Percentiles rank a stretch among this genome's conserved stretches.
phyloP scores from a whole-genome alignment of 2,329 filamentous ascomycete species.

The Aspergillus ustus region DNA sequence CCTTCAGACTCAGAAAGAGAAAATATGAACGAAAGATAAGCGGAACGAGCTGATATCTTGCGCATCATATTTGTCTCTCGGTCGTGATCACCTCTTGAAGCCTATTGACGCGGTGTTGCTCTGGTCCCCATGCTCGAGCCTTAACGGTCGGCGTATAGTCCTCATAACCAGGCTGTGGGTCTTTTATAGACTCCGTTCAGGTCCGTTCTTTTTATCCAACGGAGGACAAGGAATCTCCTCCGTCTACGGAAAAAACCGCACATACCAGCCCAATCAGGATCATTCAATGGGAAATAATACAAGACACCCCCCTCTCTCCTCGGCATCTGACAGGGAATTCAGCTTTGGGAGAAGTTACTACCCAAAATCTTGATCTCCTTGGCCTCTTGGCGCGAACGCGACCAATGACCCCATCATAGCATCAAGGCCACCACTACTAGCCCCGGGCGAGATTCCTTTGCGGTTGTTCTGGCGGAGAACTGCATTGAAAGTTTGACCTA shows the following conservation, averaged over 20 bases:
- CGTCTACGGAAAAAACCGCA: not conserved
- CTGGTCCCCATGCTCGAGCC: not conserved
- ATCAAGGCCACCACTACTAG: not conserved
- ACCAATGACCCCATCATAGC: not conserved
- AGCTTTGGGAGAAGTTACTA: not conserved
- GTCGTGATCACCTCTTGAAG: not conserved
- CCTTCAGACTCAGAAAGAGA: not conserved
- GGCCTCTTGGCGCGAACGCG: constrained; percentile 18
- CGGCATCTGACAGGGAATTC: not conserved
- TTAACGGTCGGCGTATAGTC: not conserved
- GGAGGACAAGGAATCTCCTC: not conserved
- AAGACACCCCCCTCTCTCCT: not conserved
- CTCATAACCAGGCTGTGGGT: not conserved
- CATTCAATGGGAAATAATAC: not conserved
- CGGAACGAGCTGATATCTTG: not conserved
- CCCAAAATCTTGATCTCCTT: constrained; percentile 23
- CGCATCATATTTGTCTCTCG: not conserved
- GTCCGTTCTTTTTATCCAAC: not conserved
- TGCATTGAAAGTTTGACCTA: not conserved
- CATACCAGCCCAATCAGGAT: not conserved
- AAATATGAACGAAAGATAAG: not conserved
- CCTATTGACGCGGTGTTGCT: not conserved
- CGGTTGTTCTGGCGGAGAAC: not conserved
- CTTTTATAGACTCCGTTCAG: not conserved
- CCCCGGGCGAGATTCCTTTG: not conserved